Evolutionary conservation across 495 filamentous ascomycete genomes (phyloP), one percentile per base, ranked within the genome.

Genomic region (Podospora fimiseda): DNA sequence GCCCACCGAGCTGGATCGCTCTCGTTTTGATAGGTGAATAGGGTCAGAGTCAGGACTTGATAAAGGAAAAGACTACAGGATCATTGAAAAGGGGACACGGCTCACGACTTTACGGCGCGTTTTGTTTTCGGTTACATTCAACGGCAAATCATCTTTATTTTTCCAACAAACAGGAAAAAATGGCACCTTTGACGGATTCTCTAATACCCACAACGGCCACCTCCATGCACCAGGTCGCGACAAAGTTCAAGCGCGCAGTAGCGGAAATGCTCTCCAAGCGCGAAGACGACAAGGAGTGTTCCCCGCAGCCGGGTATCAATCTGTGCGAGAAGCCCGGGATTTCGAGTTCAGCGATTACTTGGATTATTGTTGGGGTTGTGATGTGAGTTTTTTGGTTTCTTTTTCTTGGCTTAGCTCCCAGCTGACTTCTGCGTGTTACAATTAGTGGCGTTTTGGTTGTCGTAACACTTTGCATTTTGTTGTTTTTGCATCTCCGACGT

Each of bases 261-360:
- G 44, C 40, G 14, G 41, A 36, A 5, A 36, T 48, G 49, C 56
- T 65, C 19, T 4, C 54, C 48, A 19, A n/a, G 7, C 62, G 62
- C 18, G 58, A 51, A 4, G 57, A n/a, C n/a, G n/a, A 62, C 19
- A 21, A 56, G 15, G 36, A 55, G 14, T 59, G 57, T 41, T 24
- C 13, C 14, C 43, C 53, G 1, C 53, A 50, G 22, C 43, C 51
- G n/a, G 51, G 21, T 11, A 42, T 54, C 21, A 44, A 64, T 30
- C 48, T 62, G 1, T 67, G 64, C 62, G 62, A 67, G 36, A 67
- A 62, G 55, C 59, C 64, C n/a, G 46, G 39, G 9, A 43, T 52
- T 3, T 58, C 64, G 40, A 58, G 56, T 4, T 42, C 47, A 20
- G 27, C 15, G 1, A 20, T 49, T 11, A 67, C 62, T 0, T 64